phyloP scores from a whole-genome alignment of 257 asterid species.

The Knoxia roxburghii region DNA sequence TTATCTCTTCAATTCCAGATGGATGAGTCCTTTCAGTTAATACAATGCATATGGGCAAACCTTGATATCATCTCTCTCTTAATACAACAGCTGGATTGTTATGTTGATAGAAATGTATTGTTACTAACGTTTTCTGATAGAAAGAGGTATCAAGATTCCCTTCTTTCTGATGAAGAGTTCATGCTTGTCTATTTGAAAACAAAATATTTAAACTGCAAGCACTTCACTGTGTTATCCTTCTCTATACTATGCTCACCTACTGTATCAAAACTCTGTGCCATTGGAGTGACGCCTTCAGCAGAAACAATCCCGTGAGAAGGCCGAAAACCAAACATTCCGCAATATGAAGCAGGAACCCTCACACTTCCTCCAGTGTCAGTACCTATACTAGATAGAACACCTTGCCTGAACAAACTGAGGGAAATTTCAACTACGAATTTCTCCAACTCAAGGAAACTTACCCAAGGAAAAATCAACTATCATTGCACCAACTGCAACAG shows the following conservation, averaged over 20 bases:
- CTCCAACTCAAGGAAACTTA: constrained; percentile 13
- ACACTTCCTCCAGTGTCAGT: constrained; percentile 96
- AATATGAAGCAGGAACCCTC: constrained; percentile 87
- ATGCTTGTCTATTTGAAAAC: neutral
- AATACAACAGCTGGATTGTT: neutral
- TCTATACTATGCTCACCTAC: constrained; percentile 46
- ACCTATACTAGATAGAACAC: constrained; percentile 35
- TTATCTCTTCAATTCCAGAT: neutral
- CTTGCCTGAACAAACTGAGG: constrained; percentile 3
- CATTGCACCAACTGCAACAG: constrained; percentile 76
- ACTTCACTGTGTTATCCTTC: neutral
- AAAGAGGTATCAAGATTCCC: neutral
- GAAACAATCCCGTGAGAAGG: constrained; percentile 86
- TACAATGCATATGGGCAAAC: too few relatives aligned
- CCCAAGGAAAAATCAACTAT: constrained; percentile 83
- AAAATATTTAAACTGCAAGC: neutral
- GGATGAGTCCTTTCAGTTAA: neutral
- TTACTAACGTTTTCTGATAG: neutral
- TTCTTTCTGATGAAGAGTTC: neutral
- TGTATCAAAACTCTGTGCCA: constrained; percentile 94
- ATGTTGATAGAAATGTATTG: neutral
- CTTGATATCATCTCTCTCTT: neutral
- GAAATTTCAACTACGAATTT: neutral
- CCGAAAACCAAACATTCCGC: constrained; percentile 78
- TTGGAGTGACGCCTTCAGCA: constrained; percentile 59